These are phyloP conservation scores for Tetrapisispora pingtungensis DNA, from an alignment of 805 yeast species.

Conservation along the genomic window DNA sequence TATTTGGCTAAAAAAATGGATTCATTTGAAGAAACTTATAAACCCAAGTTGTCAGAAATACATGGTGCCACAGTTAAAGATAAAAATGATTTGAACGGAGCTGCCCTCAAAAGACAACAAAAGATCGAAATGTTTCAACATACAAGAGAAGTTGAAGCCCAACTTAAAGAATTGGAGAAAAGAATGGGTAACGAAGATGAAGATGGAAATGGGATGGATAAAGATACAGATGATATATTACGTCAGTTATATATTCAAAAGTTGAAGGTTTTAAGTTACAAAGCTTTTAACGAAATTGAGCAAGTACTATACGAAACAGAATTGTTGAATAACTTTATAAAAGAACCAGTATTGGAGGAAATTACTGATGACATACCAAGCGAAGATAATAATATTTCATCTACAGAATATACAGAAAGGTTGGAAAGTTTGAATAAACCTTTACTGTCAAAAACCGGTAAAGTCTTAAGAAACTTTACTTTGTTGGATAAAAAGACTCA, in stretches of 20 bases:
- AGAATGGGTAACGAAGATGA: constrained; percentile 25
- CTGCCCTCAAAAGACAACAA: constrained; percentile 45
- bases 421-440: constrained; percentile 45
- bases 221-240: constrained; percentile 58
- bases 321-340: constrained; percentile 40
- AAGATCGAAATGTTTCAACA: constrained; percentile 60
- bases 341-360: constrained; percentile 8
- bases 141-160: constrained; percentile 43
- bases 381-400: constrained; percentile 9
- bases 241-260: constrained; percentile 49
- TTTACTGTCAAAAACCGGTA: constrained; percentile 60
- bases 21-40: constrained; percentile 31
- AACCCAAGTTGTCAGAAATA: constrained; percentile 32
- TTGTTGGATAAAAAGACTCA: constrained; percentile 51
- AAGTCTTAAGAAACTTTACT: constrained; percentile 76
- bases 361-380: not conserved
- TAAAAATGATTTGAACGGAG: constrained; percentile 17
- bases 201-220: constrained; percentile 31
- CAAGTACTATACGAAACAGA: constrained; percentile 54
- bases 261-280: constrained; percentile 41
- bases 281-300: constrained; percentile 48
- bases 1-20: constrained; percentile 33
- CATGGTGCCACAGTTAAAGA: constrained; percentile 11
- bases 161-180: constrained; percentile 33
- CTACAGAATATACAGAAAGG: constrained; percentile 51